These are phyloP conservation scores for Xylaria bambusicola DNA, from an alignment of 495 filamentous ascomycete species.

Conservation along the genomic window DNA sequence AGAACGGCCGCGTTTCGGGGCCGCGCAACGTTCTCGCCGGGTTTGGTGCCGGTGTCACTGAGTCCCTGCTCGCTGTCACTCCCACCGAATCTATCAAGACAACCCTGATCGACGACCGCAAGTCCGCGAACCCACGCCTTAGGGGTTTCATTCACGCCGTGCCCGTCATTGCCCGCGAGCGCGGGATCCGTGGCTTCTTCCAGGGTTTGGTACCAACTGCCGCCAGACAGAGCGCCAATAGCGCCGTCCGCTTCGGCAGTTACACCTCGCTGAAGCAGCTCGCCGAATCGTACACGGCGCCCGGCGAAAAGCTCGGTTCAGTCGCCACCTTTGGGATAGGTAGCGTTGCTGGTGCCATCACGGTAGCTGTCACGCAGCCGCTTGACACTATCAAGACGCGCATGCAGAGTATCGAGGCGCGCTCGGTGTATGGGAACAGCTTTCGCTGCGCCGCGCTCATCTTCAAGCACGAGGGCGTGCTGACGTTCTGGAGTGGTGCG, in stretches of 20 bases:
- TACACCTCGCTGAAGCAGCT: conserved; percentile 90
- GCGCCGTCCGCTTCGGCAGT: conserved; percentile 81
- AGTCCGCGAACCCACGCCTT: conserved; percentile 80
- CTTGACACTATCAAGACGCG: conserved; percentile 95
- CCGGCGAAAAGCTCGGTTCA: conserved; percentile 92
- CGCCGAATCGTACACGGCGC: conserved; percentile 87
- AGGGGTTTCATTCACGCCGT: conserved; percentile 91
- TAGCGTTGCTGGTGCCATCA: conserved; percentile 85
- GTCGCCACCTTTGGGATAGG: conserved; percentile 88
- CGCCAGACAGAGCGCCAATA: conserved; percentile 91
- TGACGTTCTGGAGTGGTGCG: conserved; percentile 94
- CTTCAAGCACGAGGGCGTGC: conserved; percentile 82
- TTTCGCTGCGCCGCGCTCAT: conserved; percentile 82
- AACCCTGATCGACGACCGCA: conserved; percentile 95
- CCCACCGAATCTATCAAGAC: conserved; percentile 99
- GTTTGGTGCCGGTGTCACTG: conserved; percentile 91
- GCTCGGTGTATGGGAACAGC: conserved; percentile 81
- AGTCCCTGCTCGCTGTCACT: conserved; percentile 90
- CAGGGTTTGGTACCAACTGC: conserved; percentile 96
- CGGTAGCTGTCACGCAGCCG: conserved; percentile 89
- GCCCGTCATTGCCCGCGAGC: conserved; percentile 80
- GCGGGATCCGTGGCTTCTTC: conserved; percentile 90
- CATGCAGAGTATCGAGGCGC: conserved; percentile 96
- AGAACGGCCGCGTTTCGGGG: conserved; percentile 85
- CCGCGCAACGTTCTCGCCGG: conserved; percentile 90